phyloP scores from a whole-genome alignment of 345 rosid species.

The Eucalyptus microcorys region DNA sequence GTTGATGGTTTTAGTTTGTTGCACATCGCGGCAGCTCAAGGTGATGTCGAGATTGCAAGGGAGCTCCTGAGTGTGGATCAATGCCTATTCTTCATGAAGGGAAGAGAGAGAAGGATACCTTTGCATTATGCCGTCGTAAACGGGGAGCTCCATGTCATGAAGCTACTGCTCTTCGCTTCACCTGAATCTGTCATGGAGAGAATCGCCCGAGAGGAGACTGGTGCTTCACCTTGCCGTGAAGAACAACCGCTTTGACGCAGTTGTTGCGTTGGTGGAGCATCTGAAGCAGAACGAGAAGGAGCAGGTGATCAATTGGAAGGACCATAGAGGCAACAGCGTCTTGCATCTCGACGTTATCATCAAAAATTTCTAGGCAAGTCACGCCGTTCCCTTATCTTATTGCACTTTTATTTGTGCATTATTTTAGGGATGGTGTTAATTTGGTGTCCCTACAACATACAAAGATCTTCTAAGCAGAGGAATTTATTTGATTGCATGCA shows the following conservation, averaged over 20 bases:
- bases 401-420: background rate
- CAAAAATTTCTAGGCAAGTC: too few relatives aligned
- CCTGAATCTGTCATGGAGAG: background rate
- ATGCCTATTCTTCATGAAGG: background rate
- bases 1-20: background rate
- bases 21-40: background rate
- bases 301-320: background rate
- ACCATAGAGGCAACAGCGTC: background rate
- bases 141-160: background rate
- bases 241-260: background rate
- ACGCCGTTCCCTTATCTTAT: too few relatives aligned
- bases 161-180: background rate
- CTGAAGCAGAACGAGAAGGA: background rate
- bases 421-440: background rate
- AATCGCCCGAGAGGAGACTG: background rate
- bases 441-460: background rate
- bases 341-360: fast-evolving
- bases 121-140: background rate
- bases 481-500: background rate
- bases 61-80: background rate
- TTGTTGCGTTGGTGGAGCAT: background rate
- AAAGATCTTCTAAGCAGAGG: background rate
- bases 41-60: background rate
- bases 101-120: background rate
- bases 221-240: background rate